Conservation (phyloP, 2,329 filamentous ascomycete genomes). For the Chaetomiaceae sp. region DNA sequence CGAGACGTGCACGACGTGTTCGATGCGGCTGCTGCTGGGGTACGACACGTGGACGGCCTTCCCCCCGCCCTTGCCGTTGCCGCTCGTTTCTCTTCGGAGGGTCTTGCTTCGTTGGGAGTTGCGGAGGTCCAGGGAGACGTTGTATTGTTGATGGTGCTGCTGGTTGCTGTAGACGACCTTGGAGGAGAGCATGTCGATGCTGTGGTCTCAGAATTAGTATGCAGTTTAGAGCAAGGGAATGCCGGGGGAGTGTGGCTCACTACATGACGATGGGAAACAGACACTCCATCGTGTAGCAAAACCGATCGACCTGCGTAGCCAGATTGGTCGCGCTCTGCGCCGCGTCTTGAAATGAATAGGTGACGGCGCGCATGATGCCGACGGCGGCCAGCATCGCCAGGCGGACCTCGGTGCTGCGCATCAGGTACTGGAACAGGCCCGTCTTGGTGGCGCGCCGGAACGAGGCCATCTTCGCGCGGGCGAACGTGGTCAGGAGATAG, state of each 20-base stretch:
- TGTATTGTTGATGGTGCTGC: neutral
- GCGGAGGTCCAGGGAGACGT: neutral
- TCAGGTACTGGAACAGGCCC: constrained; percentile 37
- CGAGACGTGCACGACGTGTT: no score
- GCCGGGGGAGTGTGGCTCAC: constrained; percentile 26
- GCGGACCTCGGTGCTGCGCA: constrained; percentile 38
- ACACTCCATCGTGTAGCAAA: constrained; percentile 40
- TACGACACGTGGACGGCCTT: no score
- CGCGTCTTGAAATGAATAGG: constrained; percentile 37
- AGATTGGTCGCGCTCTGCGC: constrained; percentile 35
- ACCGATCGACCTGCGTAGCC: constrained; percentile 38
- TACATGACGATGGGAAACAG: constrained; percentile 40
- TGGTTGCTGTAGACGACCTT: constrained; percentile 1
- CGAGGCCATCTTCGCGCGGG: constrained; percentile 31
- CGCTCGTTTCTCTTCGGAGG: no score
- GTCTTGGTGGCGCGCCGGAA: constrained; percentile 29
- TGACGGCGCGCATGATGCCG: constrained; percentile 38
- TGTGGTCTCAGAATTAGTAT: neutral
- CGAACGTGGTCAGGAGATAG: constrained; percentile 38
- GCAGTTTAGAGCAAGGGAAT: no score
- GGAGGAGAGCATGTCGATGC: constrained; percentile 11
- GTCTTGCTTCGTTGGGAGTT: constrained; percentile 47
- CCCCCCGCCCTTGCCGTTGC: no score
- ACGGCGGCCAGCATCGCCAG: constrained; percentile 37
- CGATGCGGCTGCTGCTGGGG: no score